Conservation (phyloP, 2,329 filamentous ascomycete species). For the Phoma herbarum region DNA sequence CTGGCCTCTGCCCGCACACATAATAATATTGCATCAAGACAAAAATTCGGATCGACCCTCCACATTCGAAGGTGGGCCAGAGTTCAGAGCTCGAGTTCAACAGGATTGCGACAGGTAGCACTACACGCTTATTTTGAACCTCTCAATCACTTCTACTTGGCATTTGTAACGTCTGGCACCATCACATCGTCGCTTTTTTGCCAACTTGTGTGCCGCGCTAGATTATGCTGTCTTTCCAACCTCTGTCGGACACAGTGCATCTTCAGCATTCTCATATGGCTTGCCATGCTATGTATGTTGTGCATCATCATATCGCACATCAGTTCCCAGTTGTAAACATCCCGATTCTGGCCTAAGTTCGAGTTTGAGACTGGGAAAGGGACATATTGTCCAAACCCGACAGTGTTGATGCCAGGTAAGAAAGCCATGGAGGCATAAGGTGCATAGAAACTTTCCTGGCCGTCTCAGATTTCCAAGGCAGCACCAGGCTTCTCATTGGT, state of each 20-base stretch:
- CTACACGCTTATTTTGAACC: not conserved
- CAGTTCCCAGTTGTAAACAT: not conserved
- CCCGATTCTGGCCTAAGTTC: not conserved
- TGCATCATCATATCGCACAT: slow-evolving; percentile 3
- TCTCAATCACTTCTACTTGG: not conserved
- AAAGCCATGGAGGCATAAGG: not conserved
- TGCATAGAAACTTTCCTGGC: not conserved
- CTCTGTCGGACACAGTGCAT: not conserved
- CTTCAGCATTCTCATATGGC: not conserved
- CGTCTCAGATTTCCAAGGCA: not conserved
- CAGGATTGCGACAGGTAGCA: not conserved
- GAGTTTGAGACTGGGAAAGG: not conserved
- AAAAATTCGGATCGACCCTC: not conserved
- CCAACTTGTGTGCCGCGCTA: not conserved
- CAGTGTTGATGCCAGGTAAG: not conserved
- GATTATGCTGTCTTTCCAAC: not conserved
- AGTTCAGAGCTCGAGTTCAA: not conserved
- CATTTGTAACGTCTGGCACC: not conserved
- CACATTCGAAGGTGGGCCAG: not conserved
- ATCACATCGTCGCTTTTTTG: not conserved
- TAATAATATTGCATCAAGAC: no score
- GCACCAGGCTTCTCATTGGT: not conserved
- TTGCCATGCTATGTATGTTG: not conserved
- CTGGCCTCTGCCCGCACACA: no score
- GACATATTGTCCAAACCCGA: not conserved